Base-by-base conservation (phyloP, 192 early-diverging fungal species). In the Linnemannia exigua region DNA sequence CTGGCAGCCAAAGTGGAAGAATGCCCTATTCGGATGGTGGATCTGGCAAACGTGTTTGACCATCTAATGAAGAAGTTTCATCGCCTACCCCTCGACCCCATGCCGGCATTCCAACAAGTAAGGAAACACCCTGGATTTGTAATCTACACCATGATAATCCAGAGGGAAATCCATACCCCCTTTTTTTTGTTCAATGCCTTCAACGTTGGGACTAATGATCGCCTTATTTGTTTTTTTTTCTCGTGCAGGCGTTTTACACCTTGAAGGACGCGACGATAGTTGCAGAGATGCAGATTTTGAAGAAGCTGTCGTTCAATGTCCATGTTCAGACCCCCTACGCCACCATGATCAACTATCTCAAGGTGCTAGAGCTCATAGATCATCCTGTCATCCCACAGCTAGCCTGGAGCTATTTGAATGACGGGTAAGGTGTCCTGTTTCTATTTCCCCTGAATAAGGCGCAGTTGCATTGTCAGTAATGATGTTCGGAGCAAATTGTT, bases 271-370 rank as follows among this genome's bases (percentile, higher is more conserved):
- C 92, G 28, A 87, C 96, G 74, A 90, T 97, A 8, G 88, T 92
- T 47, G 95, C 92, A 52, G 99, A 99, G 86, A 93, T 97, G 89
- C 94, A 96, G 72, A 95, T 99, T 36, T 89, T 99, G 44, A 93
- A 93, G 19, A 92, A 92, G 44, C 91, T 99, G 11, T 97, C 94
- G 14, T 99, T 99, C 86, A 96, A 98, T 82, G 97, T 99, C 7
- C 97, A 98, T 77, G 98, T 99, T 2, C 95, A 98, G 87, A 92
- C 97, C 19, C 97, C 99, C n/a, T 97, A 99, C 86, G 95, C 95
- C 25, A 92, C 97, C 70, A 94, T 99, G 93, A 92, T 98, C 74
- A 98, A 98, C 79, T 99, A 98, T 86, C 80, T 99, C 81, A 93
- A 93, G 50, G 92, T 94, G 35, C 88, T 99, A 50, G 95, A 93